Evolutionary conservation across 805 yeast species (phyloP).

Genomic region (Wickerhamiella cacticola): DNA sequence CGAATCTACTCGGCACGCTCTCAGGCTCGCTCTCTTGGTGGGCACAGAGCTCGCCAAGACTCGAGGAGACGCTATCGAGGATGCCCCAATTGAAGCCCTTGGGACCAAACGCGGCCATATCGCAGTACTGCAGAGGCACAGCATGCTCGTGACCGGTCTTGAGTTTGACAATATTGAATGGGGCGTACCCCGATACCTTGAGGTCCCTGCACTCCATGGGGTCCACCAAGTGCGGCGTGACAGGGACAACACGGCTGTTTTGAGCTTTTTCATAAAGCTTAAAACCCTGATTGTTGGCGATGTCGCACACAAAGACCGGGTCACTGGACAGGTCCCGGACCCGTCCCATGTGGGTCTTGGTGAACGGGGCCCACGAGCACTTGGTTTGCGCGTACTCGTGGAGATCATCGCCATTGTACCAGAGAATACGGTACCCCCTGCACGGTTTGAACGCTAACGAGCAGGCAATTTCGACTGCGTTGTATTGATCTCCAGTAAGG

Average conservation of each 20-base stretch:
- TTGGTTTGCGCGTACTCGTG: background rate
- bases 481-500: background rate
- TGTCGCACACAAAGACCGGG: background rate
- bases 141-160: background rate
- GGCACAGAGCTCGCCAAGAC: too few species aligned
- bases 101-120: too few species aligned
- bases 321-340: background rate
- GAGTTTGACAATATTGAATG: background rate
- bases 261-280: background rate
- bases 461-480: background rate
- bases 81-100: background rate
- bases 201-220: background rate
- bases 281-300: background rate
- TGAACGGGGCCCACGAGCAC: background rate
- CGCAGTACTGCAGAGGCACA: background rate
- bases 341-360: background rate
- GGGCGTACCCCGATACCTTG: background rate
- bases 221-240: background rate
- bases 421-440: background rate
- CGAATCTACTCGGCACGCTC: too few species aligned
- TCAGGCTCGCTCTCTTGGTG: too few species aligned
- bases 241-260: background rate
- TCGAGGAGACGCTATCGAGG: background rate
- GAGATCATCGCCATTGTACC: too few species aligned
- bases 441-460: background rate